phyloP scores from a whole-genome alignment of 2,329 filamentous ascomycete species.

The Biscogniauxia mediterranea region DNA sequence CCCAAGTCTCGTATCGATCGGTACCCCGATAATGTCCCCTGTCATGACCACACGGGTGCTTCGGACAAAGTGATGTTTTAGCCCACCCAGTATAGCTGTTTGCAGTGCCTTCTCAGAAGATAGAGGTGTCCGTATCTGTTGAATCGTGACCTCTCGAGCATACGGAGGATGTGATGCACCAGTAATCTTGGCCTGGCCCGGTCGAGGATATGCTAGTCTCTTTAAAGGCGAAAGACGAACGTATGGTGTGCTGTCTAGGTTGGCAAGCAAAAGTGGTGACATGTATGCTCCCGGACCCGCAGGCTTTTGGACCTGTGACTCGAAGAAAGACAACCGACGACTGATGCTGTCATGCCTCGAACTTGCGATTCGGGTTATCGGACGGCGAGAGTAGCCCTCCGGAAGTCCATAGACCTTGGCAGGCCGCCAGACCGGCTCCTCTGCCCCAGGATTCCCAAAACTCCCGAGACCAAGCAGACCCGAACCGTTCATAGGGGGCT shows the following conservation, averaged over 20 bases:
- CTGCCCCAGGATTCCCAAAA: slow-evolving; percentile 61
- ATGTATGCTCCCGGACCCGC: slow-evolving; percentile 65
- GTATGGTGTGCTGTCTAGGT: slow-evolving; percentile 76
- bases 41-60: slow-evolving; percentile 79
- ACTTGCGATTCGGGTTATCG: slow-evolving; percentile 59
- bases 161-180: slow-evolving; percentile 56
- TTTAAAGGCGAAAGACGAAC: slow-evolving; percentile 74
- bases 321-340: slow-evolving; percentile 60
- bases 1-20: slow-evolving; percentile 82
- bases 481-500: slow-evolving; percentile 66
- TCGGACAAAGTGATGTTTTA: slow-evolving; percentile 86
- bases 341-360: slow-evolving; percentile 47
- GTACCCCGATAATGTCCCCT: slow-evolving; percentile 85
- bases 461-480: slow-evolving; percentile 67
- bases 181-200: slow-evolving; percentile 55
- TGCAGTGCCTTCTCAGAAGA: slow-evolving; percentile 85
- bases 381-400: slow-evolving; percentile 64
- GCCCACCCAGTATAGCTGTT: slow-evolving; percentile 77
- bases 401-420: slow-evolving; percentile 88
- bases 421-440: slow-evolving; percentile 70
- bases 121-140: slow-evolving; percentile 85
- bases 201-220: slow-evolving; percentile 48
- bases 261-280: slow-evolving; percentile 83
- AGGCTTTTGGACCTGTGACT: slow-evolving; percentile 64
- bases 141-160: slow-evolving; percentile 75